Conservation (phyloP, 805 yeast species). For the Candida coquimbonensis region DNA sequence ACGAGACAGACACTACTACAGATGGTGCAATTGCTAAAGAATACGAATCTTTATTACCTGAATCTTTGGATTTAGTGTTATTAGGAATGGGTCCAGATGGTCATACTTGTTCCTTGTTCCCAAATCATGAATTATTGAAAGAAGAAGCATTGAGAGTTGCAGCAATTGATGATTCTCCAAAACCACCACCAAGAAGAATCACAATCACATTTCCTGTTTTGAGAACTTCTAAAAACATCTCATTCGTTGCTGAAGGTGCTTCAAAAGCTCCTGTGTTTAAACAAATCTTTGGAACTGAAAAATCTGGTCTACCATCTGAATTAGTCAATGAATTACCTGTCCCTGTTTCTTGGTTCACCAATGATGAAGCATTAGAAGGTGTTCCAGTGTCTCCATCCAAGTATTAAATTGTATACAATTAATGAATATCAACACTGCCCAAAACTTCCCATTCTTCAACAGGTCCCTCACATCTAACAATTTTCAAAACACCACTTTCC, state of each 20-base stretch:
- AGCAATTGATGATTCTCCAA: constrained; percentile 75
- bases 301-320: constrained; percentile 57
- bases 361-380: constrained; percentile 66
- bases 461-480: constrained; percentile 68
- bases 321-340: constrained; percentile 56
- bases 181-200: constrained; percentile 90
- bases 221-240: constrained; percentile 38
- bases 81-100: constrained; percentile 96
- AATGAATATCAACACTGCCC: constrained; percentile 37
- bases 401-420: constrained; percentile 8
- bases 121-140: constrained; percentile 63
- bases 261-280: constrained; percentile 69
- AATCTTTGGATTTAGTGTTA: constrained; percentile 52
- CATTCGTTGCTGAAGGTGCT: constrained; percentile 87
- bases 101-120: constrained; percentile 90
- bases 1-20: constrained; percentile 44
- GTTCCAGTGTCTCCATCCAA: constrained; percentile 31
- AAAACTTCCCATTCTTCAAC: constrained; percentile 60
- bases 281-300: constrained; percentile 53
- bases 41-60: constrained; percentile 55
- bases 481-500: constrained; percentile 54
- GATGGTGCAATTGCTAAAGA: constrained; percentile 50
- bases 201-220: constrained; percentile 80
- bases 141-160: constrained; percentile 51
- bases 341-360: constrained; percentile 77